Percentiles rank a stretch among this genome's conserved stretches.
Evolutionary conservation across 1,284 basidiomycete genomes (phyloP).

Genomic region (Puccinia triticina): DNA sequence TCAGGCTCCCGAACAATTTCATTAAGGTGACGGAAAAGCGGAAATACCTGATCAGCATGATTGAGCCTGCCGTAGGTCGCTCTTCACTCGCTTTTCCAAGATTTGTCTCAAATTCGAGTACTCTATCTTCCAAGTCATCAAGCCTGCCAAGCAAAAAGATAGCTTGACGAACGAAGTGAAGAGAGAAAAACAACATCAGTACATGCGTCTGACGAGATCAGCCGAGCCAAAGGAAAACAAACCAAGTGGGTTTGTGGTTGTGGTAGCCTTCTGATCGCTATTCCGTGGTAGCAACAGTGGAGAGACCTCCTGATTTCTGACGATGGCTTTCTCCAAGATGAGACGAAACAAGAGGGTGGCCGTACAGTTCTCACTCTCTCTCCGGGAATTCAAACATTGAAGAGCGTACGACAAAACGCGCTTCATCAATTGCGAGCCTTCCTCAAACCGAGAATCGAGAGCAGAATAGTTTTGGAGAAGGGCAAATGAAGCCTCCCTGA

Average conservation of each 20-base stretch:
- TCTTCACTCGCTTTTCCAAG: slow-evolving; percentile 37
- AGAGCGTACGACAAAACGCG: slow-evolving; percentile 25
- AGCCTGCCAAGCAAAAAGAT: slow-evolving; percentile 41
- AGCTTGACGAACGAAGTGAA: slow-evolving; percentile 4
- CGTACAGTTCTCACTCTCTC: slow-evolving; percentile 41
- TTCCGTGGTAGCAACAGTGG: slow-evolving; percentile 3
- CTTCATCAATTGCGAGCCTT: neutral
- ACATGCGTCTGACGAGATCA: neutral
- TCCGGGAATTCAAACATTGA: slow-evolving; percentile 19
- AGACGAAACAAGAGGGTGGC: slow-evolving; percentile 45
- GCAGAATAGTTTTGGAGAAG: slow-evolving; percentile 7
- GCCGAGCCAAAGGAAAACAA: neutral
- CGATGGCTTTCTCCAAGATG: slow-evolving; percentile 21
- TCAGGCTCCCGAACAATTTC: neutral
- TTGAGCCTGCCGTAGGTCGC: slow-evolving; percentile 29
- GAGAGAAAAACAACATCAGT: neutral
- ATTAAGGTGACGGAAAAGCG: neutral
- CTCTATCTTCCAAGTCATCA: slow-evolving; percentile 30
- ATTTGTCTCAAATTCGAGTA: slow-evolving; percentile 29
- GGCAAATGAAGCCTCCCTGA: slow-evolving; percentile 32
- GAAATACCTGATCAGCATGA: slow-evolving; percentile 38
- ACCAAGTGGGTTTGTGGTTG: slow-evolving; percentile 27
- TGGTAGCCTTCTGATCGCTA: neutral
- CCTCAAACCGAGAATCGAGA: neutral
- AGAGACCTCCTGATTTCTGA: neutral